Percentiles rank a stretch among this genome's conserved stretches.
Conservation (phyloP, 306 rosid species). For the Cicer bijugum region DNA sequence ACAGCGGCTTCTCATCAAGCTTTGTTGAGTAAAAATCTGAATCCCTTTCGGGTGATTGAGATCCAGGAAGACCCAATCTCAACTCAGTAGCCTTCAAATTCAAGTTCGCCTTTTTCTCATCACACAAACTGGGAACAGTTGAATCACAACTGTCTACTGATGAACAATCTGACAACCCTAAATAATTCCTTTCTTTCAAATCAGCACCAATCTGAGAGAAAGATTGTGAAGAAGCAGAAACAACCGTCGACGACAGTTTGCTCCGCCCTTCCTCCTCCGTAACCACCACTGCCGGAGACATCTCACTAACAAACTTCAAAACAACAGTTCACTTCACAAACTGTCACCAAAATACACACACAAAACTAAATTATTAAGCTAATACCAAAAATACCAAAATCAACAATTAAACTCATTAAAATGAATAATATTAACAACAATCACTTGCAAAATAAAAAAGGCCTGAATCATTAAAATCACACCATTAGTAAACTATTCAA, state of each 20-base stretch:
- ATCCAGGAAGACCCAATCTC: conserved; percentile 95
- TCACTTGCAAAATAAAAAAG: neutral
- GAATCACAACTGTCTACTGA: conserved; percentile 87
- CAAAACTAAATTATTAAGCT: neutral
- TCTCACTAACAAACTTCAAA: conserved; percentile 49
- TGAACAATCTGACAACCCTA: conserved; percentile 89
- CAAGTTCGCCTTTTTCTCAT: conserved; percentile 67
- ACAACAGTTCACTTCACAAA: neutral
- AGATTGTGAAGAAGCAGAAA: conserved; percentile 61
- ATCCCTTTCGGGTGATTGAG: conserved; percentile 78
- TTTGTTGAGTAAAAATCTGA: conserved; percentile 54
- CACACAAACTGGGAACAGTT: conserved; percentile 60
- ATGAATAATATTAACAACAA: neutral
- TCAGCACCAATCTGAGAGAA: conserved; percentile 62
- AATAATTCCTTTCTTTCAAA: conserved; percentile 82
- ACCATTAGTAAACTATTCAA: neutral
- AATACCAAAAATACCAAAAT: conserved; percentile 14
- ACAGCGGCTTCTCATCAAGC: conserved; percentile 79
- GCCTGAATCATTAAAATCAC: conserved; percentile 32
- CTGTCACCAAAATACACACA: conserved; percentile 22
- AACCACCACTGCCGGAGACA: conserved; percentile 76
- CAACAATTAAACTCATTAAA: conserved; percentile 1
- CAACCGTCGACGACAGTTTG: conserved; percentile 56
- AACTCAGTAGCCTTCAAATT: conserved; percentile 88
- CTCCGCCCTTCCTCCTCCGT: conserved; percentile 73